Base-by-base conservation (phyloP, 2,329 filamentous ascomycete genomes). In the Diaporthe humulicola region DNA sequence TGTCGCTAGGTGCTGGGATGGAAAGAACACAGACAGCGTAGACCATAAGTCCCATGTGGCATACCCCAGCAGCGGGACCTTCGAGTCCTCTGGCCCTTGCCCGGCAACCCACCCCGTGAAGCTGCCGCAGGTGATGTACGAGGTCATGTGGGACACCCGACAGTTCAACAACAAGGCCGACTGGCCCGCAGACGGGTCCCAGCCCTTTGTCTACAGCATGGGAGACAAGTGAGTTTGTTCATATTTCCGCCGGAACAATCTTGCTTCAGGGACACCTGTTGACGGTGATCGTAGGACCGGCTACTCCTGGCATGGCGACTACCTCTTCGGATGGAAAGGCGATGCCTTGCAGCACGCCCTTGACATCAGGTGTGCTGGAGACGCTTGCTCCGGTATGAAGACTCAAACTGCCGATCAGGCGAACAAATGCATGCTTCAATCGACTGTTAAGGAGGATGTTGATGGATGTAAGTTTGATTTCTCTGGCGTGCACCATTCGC, bases 321-420 rank as follows among this genome's bases (percentile, higher is more conserved):
- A 85, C 73, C 79, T 85, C 1, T 85, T 85, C 72, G 83, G 83
- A 12, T 85, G 84, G 84, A 83, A 85, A 75, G 83, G 83, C 70
- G 82, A 85, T 70, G 78, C 83, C 1, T 80, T 85, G 54, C 84
- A 85, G 78, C 80, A 79, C 8, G 81, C 82, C 14, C 80, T 83
- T 77, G 81, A 83, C 71, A 74, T 76, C 56, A 79, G 80, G 70
- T 86, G 84, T 79, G 83, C 83, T 76, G 78, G 76, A 40, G 79
- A 81, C 74, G 81, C 80, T 71, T 82, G 81, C 76, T 69, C 74
- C 30, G 80, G 79, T 5, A 78, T 82, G 57, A 73, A 79, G 77
- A 79, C 77, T 8, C 80, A 82, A 73, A 73, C 57, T 66, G 70
- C 75, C 40, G 79, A 78, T 3, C 71, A 81, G 58, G 81, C 82